A percentile compares a stretch with the other conserved stretches of the same genome.
Conservation (phyloP, 2,329 filamentous ascomycete genomes). For the Fusarium denticulatum region DNA sequence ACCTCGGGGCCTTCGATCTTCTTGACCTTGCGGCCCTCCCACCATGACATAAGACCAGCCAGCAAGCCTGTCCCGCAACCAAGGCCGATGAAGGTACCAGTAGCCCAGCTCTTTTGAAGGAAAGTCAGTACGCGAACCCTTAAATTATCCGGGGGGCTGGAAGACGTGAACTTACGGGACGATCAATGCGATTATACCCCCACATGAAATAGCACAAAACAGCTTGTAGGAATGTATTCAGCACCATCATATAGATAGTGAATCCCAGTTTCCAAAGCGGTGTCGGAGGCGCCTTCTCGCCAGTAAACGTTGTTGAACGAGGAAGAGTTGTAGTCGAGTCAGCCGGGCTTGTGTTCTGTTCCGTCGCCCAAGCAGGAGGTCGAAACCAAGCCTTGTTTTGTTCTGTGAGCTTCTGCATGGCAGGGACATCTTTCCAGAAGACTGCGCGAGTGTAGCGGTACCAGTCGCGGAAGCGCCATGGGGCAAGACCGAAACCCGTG, state of each 20-base stretch:
- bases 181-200: neutral
- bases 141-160: accelerated
- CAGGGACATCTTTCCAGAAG: neutral
- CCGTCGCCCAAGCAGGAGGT: neutral
- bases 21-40: neutral
- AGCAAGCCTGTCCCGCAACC: neutral
- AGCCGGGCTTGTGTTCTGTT: neutral
- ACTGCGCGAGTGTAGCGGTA: neutral
- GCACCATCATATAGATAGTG: neutral
- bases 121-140: too few species aligned
- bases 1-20: neutral
- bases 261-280: neutral
- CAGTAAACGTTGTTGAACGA: neutral
- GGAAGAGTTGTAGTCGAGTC: neutral
- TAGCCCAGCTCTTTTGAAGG: neutral
- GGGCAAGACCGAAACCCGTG: constrained; percentile 82
- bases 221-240: neutral
- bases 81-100: neutral
- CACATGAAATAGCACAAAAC: neutral
- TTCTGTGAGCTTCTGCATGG: neutral
- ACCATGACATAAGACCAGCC: neutral
- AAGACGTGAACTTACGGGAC: neutral
- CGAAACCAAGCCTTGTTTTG: constrained; percentile 2
- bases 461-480: constrained; percentile 77
- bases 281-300: neutral